Evolutionary conservation across 2,329 filamentous ascomycete species (phyloP).

Genomic region (Xylariaceae sp.): DNA sequence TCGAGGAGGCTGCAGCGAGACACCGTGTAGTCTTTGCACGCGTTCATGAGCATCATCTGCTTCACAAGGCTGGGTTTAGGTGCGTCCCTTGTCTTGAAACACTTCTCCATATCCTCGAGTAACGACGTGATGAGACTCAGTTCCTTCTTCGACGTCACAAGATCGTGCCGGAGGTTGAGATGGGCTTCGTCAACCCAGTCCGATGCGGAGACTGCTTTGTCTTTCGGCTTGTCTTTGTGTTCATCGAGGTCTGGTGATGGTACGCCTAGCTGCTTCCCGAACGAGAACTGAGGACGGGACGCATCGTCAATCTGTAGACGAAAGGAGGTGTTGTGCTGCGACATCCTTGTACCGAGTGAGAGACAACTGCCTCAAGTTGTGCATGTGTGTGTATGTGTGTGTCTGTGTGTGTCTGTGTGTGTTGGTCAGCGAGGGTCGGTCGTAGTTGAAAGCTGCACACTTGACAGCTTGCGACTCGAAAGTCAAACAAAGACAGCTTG

Average conservation of each 20-base stretch:
- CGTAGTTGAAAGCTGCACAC: too few relatives aligned
- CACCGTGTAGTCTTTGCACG: constrained; percentile 25
- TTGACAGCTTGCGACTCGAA: too few relatives aligned
- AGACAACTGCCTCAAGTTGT: too few relatives aligned
- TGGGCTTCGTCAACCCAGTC: constrained; percentile 21
- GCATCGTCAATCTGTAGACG: background rate
- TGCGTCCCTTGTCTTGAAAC: background rate
- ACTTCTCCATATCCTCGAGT: constrained; percentile 18
- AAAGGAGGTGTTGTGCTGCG: background rate
- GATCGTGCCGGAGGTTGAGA: constrained; percentile 17
- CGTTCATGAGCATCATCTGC: constrained; percentile 19
- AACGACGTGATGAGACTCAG: constrained; percentile 22
- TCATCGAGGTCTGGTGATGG: background rate
- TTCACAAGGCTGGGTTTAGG: constrained; percentile 5
- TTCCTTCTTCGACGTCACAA: constrained; percentile 25
- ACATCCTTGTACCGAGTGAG: background rate
- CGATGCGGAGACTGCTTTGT: background rate
- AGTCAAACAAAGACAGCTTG: too few relatives aligned
- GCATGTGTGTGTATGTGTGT: too few relatives aligned
- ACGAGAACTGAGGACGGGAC: constrained; percentile 8
- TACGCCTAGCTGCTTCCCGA: constrained; percentile 6
- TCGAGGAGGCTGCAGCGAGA: constrained; percentile 22
- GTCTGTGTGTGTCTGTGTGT: too few relatives aligned
- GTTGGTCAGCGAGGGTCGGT: too few relatives aligned
- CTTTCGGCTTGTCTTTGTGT: background rate